These are phyloP conservation scores for Nicotiana undulata DNA, from an alignment of 257 asterid genomes.

Conservation along the genomic window DNA sequence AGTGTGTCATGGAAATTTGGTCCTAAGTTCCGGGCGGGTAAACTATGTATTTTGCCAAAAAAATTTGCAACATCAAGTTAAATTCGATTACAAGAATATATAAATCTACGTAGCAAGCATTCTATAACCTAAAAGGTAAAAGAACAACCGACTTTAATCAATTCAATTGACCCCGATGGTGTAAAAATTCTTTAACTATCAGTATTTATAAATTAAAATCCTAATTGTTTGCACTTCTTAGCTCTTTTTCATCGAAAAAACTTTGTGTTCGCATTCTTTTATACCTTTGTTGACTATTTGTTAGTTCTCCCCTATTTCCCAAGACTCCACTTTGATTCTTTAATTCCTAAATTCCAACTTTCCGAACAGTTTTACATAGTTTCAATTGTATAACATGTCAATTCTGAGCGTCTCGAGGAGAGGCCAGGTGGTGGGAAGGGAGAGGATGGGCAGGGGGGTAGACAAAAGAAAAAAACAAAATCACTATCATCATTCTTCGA, in stretches of 20 bases:
- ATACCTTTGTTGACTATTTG: not conserved
- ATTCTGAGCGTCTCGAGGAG: not conserved
- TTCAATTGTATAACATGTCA: not conserved
- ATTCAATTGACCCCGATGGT: too few relatives aligned
- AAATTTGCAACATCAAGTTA: too few relatives aligned
- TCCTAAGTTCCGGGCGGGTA: too few relatives aligned
- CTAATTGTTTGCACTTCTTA: not conserved
- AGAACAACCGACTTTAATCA: too few relatives aligned
- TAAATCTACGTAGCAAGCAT: too few relatives aligned
- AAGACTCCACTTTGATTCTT: not conserved
- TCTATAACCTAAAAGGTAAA: too few relatives aligned
- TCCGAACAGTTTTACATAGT: not conserved
- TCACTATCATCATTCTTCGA: constrained; percentile 1
- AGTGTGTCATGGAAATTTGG: too few relatives aligned
- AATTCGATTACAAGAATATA: too few relatives aligned
- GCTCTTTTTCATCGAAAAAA: not conserved
- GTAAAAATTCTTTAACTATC: too few relatives aligned
- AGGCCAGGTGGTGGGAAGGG: not conserved
- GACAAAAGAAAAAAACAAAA: not conserved
- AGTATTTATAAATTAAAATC: too few relatives aligned
- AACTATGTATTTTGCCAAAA: too few relatives aligned
- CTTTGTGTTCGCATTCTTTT: not conserved
- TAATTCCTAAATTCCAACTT: not conserved
- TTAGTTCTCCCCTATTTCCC: not conserved
- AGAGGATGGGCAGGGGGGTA: too few relatives aligned